Percentiles rank a stretch among this genome's conserved stretches.
phyloP scores from a whole-genome alignment of 78 protist species.

The Dictyostelium intermedium region DNA sequence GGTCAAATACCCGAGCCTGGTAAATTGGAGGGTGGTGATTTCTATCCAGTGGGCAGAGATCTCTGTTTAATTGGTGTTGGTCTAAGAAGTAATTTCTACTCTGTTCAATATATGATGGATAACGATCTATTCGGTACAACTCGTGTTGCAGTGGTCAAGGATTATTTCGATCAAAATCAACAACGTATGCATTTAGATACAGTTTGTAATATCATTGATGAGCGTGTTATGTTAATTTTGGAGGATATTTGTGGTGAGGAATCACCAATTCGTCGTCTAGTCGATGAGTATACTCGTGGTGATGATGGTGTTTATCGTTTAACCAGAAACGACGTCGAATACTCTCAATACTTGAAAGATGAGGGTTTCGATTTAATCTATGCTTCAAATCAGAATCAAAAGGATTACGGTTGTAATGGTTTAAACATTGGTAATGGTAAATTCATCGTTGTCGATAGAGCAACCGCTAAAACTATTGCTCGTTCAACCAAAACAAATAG shows the following conservation, averaged over 20 bases:
- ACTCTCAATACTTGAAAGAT: slow-evolving; percentile 64
- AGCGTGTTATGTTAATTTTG: slow-evolving; percentile 50
- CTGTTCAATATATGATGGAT: slow-evolving; percentile 85
- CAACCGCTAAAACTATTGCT: slow-evolving; percentile 82
- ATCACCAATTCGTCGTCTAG: slow-evolving; percentile 78
- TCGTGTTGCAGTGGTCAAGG: slow-evolving; percentile 91
- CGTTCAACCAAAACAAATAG: slow-evolving; percentile 39
- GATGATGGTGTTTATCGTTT: slow-evolving; percentile 53
- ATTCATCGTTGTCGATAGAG: slow-evolving; percentile 85
- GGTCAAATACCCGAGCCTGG: slow-evolving; percentile 90
- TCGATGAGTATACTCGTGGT: slow-evolving; percentile 83
- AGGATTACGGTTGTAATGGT: slow-evolving; percentile 88
- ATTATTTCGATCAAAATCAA: slow-evolving; percentile 88
- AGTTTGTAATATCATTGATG: slow-evolving; percentile 83
- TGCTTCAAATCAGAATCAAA: slow-evolving; percentile 85
- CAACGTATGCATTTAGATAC: slow-evolving; percentile 96
- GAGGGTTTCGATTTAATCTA: slow-evolving; percentile 87
- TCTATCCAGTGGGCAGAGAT: slow-evolving; percentile 86
- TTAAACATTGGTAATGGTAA: slow-evolving; percentile 92
- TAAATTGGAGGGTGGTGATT: slow-evolving; percentile 89
- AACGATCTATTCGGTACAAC: slow-evolving; percentile 88
- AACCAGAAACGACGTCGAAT: slow-evolving; percentile 74
- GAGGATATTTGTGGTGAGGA: slow-evolving; percentile 83
- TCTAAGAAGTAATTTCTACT: slow-evolving; percentile 83
- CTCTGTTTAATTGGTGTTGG: slow-evolving; percentile 92